These are phyloP conservation scores for Colletotrichum acutatum DNA, from an alignment of 2,329 filamentous ascomycete genomes.

Conservation along the genomic window DNA sequence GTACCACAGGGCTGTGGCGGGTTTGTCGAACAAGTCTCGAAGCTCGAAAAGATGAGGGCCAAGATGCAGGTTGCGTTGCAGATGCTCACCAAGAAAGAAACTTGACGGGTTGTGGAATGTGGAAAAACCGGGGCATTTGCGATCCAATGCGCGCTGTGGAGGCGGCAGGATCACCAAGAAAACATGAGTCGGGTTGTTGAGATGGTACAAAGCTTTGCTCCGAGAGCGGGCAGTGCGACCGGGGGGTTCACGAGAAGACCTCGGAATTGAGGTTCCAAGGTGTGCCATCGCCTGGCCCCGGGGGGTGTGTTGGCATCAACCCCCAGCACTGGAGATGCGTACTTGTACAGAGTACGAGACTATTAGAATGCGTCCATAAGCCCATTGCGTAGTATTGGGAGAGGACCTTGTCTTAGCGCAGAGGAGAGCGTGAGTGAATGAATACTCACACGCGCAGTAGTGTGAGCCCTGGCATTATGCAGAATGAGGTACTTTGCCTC, in stretches of 20 bases:
- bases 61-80: not conserved
- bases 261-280: slow-evolving; percentile 18
- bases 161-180: slow-evolving; percentile 31
- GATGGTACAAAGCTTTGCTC: slow-evolving; percentile 25
- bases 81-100: not conserved
- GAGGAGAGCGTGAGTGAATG: not conserved
- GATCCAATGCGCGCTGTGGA: slow-evolving; percentile 5
- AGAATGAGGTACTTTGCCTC: slow-evolving; percentile 7
- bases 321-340: not conserved
- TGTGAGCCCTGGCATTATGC: slow-evolving; percentile 8
- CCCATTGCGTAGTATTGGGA: not conserved
- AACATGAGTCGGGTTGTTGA: slow-evolving; percentile 24
- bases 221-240: slow-evolving; percentile 26
- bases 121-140: slow-evolving; percentile 22
- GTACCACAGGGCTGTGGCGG: not conserved
- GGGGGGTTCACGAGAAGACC: slow-evolving; percentile 30
- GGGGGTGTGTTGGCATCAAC: slow-evolving; percentile 8
- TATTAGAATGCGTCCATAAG: not conserved
- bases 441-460: not conserved
- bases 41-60: not conserved
- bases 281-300: too few relatives aligned
- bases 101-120: not conserved
- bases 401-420: slow-evolving; percentile 1
- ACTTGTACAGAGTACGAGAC: not conserved
- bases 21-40: not conserved